Base-by-base conservation (phyloP, 176 grass and related monocot genomes). In the Alopecurus myosuroides region DNA sequence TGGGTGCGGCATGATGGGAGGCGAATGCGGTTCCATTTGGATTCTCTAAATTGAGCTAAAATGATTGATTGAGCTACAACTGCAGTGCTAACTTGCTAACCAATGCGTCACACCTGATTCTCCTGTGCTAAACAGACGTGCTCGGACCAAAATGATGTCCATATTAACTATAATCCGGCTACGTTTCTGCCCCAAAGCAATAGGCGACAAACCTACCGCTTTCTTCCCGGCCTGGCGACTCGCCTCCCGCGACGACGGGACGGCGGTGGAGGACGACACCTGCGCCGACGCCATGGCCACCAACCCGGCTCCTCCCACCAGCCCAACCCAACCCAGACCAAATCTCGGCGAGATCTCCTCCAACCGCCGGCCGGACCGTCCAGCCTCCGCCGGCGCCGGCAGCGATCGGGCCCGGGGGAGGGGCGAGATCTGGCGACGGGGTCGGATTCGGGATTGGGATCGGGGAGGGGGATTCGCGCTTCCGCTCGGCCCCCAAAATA, bases 151-250 rank as follows among this genome's bases (percentile, higher is more conserved):
- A 77, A 55, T 77, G n/a, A n/a, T n/a, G n/a, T n/a, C n/a, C n/a
- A n/a, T n/a, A n/a, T n/a, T n/a, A n/a, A n/a, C n/a, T n/a, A n/a
- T n/a, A n/a, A n/a, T n/a, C n/a, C n/a, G n/a, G n/a, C 77, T 61
- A 60, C 72, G 76, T 36, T 44, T 81, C 60, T 62, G 28, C 42
- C 25, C 12, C 48, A 30, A 88, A 85, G 29, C 63, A 40, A 70
- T 53, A 35, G 18, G 73, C 56, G 65, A 41, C 83, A 44, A 29
- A 70, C 64, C 29, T 88, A 99, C 97, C 92, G 79, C 85, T 68
- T 99, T 99, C 94, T 99, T 99, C 70, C 97, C 97, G 45, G 94
- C 85, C 84, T 97, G 94, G 56, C 96, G 94, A 76, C 96, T 92
- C 40, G 86, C 88, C 79, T 97, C 94, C 56, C 92, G 94, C 81